phyloP scores from a whole-genome alignment of 164 flowering plant species.

The Nymphaea thermarum region DNA sequence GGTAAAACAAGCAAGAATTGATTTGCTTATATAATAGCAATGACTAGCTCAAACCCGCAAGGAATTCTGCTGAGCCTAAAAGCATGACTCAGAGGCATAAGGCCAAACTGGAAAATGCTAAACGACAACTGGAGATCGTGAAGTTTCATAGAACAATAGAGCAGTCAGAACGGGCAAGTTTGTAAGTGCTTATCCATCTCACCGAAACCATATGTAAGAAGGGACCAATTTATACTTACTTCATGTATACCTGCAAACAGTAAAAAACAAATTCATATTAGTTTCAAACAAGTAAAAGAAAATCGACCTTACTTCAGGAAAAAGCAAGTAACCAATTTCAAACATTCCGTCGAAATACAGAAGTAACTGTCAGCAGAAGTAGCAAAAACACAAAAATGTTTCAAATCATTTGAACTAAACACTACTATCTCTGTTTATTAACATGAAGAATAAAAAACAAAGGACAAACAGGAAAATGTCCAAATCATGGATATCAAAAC shows the following conservation, averaged over 20 bases:
- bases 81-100: neutral
- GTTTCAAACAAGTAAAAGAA: neutral
- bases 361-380: too few species aligned
- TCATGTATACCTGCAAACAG: constrained; percentile 91
- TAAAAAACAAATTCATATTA: neutral
- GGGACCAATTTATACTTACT: constrained; percentile 46
- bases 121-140: neutral
- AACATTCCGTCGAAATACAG: neutral
- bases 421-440: neutral
- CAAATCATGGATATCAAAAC: too few species aligned
- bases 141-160: neutral
- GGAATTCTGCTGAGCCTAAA: neutral
- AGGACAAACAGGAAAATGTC: too few species aligned
- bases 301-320: too few species aligned
- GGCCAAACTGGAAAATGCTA: neutral
- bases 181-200: neutral
- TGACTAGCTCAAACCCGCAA: neutral
- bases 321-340: constrained; percentile 4
- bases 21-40: too few species aligned
- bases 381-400: too few species aligned
- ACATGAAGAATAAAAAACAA: too few species aligned
- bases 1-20: too few species aligned
- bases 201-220: constrained; percentile 3
- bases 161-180: neutral
- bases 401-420: neutral